These are phyloP conservation scores for Malassezia furfur DNA, from an alignment of 1,284 basidiomycete genomes.

Conservation along the genomic window DNA sequence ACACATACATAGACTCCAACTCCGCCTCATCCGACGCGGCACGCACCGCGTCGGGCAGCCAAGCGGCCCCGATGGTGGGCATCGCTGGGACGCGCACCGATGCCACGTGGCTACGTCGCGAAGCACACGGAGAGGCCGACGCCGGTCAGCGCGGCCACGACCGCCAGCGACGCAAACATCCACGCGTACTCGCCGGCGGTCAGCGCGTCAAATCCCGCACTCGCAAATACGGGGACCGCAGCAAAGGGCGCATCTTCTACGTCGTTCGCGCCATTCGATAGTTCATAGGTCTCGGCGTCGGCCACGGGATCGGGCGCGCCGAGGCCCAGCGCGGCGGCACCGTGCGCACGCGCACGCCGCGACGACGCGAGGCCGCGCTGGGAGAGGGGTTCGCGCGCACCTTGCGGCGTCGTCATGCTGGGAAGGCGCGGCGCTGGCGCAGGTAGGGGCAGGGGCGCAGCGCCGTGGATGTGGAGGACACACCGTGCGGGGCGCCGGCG, in stretches of 20 bases:
- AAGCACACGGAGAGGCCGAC: constrained; percentile 2
- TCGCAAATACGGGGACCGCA: neutral
- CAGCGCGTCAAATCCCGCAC: constrained; percentile 10
- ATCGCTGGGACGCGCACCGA: neutral
- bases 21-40: neutral
- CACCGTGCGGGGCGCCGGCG: too few species aligned
- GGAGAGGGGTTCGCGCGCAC: too few species aligned
- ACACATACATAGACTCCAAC: neutral
- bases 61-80: neutral
- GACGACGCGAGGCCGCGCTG: too few species aligned
- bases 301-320: neutral
- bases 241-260: neutral
- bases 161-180: neutral
- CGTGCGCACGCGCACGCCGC: constrained; percentile 1
- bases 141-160: neutral
- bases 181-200: constrained; percentile 9
- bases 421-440: too few species aligned
- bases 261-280: neutral
- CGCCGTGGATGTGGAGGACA: too few species aligned
- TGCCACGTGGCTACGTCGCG: constrained; percentile 2
- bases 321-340: constrained; percentile 4
- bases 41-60: neutral
- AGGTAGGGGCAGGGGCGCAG: too few species aligned
- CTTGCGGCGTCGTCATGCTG: too few species aligned
- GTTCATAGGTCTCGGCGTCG: constrained; percentile 12